Percentiles rank a stretch among this genome's conserved stretches.
Evolutionary conservation across 2,329 filamentous ascomycete species (phyloP).

Genomic region (Microcyclospora tardicrescens): DNA sequence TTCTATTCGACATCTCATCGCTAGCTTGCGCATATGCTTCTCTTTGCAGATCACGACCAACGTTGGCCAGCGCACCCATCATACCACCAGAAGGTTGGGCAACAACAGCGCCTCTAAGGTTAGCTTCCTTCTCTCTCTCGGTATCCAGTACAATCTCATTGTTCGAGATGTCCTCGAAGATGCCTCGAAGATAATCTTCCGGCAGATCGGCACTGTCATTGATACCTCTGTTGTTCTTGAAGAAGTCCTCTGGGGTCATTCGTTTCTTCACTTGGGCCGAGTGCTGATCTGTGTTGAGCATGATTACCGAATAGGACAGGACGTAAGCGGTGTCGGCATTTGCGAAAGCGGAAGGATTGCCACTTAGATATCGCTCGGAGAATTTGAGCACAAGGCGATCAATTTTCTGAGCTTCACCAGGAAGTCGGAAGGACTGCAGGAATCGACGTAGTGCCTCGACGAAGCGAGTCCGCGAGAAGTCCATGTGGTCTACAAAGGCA

Average conservation of each 20-base stretch:
- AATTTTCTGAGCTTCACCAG: conserved; percentile 95
- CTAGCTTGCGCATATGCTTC: conserved; percentile 93
- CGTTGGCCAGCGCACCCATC: conserved; percentile 63
- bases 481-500: conserved; percentile 90
- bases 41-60: conserved; percentile 78
- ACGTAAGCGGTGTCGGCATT: conserved; percentile 98
- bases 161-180: conserved; percentile 80
- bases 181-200: conserved; percentile 75
- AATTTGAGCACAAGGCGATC: conserved; percentile 99
- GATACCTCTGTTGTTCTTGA: conserved; percentile 97
- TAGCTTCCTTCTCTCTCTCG: conserved; percentile 78
- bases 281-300: conserved; percentile 93
- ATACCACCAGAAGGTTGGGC: conserved; percentile 33
- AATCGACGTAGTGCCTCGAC: conserved; percentile 87
- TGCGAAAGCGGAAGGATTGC: conserved; percentile 93
- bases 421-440: conserved; percentile 84
- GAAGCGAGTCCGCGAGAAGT: conserved; percentile 82
- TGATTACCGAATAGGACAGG: conserved; percentile 86
- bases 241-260: conserved; percentile 96
- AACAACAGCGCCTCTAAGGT: conserved; percentile 48
- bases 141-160: conserved; percentile 94
- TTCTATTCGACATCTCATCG: conserved; percentile 76
- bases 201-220: conserved; percentile 92
- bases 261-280: conserved; percentile 73
- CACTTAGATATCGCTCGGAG: conserved; percentile 85